Evolutionary conservation across 2,329 filamentous ascomycete species (phyloP), one percentile per base, ranked within the genome.

Genomic region (Cadophora sp.): DNA sequence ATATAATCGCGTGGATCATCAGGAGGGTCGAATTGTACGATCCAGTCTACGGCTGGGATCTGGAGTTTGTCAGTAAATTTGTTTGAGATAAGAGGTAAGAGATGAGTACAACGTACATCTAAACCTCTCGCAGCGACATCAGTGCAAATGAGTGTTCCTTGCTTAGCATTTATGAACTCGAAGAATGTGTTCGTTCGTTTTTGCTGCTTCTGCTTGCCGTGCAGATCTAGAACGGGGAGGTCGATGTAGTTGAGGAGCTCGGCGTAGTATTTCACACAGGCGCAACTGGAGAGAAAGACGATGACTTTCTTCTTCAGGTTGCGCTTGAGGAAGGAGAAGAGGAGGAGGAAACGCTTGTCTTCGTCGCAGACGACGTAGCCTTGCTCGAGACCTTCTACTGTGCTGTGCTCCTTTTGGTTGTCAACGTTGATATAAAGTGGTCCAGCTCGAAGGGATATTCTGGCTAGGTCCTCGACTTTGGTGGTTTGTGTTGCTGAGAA

Each of bases 181-280:
- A 98, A 99, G 79, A 99, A 99, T 0, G 94, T 97, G 78, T 96
- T 97, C 27, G 96, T 99, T n/a, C 96, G 92, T 80, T 97, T 97
- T 81, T 97, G 94, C 81, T 99, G 96, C 81, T 99, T 99, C 81
- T 97, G 93, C 82, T 99, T 97, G 73, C 94, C 96, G 79, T 96
- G 93, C 8, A 97, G 84, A 73, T 93, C 91, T 51, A 97, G 85
- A 2, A 96, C 92, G 5, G 92, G 94, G 48, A 97, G 86, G 79
- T 98, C 96, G 75, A 98, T 97, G 82, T 97, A 98, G 83, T 98
- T 98, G 73, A 99, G 88, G 33, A 99, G 87, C 79, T 98, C 94
- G 30, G 92, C 89, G 80, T 97, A 94, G 81, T 98, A 99, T 79
- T 97, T 97, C 75, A 98, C 95, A 72, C 91, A 96, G 76, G 93